Conservation (phyloP, 139 green algal genomes). For the Chlamydomonas incerta region DNA sequence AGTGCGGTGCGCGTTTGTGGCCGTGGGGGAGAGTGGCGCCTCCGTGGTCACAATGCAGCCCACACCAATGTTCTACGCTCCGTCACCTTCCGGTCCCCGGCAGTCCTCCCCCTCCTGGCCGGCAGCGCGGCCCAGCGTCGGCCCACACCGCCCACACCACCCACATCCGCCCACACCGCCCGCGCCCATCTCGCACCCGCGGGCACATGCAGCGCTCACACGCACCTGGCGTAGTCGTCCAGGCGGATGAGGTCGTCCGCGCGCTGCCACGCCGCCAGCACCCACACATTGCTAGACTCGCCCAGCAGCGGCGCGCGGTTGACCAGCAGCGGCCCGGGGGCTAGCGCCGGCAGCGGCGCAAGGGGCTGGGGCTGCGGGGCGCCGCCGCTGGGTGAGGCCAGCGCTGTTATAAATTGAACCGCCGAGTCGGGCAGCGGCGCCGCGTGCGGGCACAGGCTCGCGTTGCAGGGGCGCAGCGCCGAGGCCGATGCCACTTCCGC, state of each 20-base stretch:
- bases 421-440: neutral
- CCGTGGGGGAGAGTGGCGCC: too few relatives aligned
- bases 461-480: neutral
- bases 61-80: too few relatives aligned
- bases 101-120: too few relatives aligned
- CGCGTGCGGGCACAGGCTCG: neutral
- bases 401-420: too few relatives aligned
- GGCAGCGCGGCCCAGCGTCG: too few relatives aligned
- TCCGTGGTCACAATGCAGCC: neutral
- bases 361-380: neutral
- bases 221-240: neutral
- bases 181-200: neutral
- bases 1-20: too few relatives aligned
- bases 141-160: neutral
- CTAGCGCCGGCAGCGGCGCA: too few relatives aligned
- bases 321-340: neutral
- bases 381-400: too few relatives aligned
- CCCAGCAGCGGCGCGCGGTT: constrained; percentile 24
- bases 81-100: too few relatives aligned
- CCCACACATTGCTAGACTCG: neutral
- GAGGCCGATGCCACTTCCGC: too few relatives aligned
- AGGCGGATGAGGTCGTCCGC: neutral
- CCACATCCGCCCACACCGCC: neutral
- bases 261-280: neutral
- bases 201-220: neutral